Conservation (phyloP, 495 filamentous ascomycete genomes). For the Chaetomidium leptoderma region DNA sequence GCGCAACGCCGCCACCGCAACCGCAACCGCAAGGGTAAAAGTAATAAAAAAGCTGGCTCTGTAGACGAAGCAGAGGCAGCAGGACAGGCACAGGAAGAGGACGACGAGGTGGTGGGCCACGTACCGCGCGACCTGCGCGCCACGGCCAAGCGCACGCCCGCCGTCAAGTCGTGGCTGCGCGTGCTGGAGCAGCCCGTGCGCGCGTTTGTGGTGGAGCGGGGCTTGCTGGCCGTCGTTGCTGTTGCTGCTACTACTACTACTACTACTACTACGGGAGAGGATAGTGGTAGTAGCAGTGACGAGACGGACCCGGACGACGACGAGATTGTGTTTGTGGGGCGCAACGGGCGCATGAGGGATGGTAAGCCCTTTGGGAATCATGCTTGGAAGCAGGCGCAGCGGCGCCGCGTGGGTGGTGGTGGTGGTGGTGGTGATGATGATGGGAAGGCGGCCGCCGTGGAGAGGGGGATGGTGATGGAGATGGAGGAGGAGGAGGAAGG, state of each 20-base stretch:
- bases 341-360: constrained; percentile 70
- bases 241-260: not conserved
- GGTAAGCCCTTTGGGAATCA: too few species aligned
- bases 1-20: constrained; percentile 7
- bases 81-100: constrained; percentile 13
- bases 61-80: not conserved
- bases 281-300: constrained; percentile 37
- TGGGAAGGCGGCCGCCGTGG: constrained; percentile 57
- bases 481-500: constrained; percentile 61
- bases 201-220: constrained; percentile 40
- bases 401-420: constrained; percentile 25
- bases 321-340: constrained; percentile 89
- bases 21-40: constrained; percentile 18
- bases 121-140: constrained; percentile 58
- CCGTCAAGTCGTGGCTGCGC: constrained; percentile 45
- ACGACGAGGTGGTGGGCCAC: constrained; percentile 37
- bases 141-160: constrained; percentile 46
- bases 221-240: constrained; percentile 16
- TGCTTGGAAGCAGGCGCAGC: constrained; percentile 39
- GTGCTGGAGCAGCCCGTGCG: constrained; percentile 48
- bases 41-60: too few species aligned
- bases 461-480: constrained; percentile 76
- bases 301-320: constrained; percentile 67
- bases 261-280: not conserved
- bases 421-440: constrained; percentile 57